phyloP scores from a whole-genome alignment of 164 flowering plant species.

The Litsea cubeba region DNA sequence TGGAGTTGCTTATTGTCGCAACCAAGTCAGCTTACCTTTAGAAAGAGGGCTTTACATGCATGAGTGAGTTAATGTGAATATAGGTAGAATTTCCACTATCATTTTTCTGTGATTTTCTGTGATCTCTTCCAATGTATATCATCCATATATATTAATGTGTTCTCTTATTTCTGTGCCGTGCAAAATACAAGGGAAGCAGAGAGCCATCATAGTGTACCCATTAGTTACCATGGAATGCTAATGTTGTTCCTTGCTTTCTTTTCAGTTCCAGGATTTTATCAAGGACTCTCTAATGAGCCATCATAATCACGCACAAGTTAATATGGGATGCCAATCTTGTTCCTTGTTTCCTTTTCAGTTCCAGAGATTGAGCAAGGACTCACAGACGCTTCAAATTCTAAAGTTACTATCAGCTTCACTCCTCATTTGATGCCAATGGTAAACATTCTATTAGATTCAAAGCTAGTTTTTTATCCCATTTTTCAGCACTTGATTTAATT shows the following conservation, averaged over 20 bases:
- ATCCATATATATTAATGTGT: not conserved
- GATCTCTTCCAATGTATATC: not conserved
- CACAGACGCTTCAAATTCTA: conserved; percentile 64
- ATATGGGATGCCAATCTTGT: not conserved
- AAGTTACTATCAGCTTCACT: conserved; percentile 89
- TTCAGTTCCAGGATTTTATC: conserved; percentile 96
- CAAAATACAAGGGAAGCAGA: not conserved
- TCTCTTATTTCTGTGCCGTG: not conserved
- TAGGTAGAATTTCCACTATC: not conserved
- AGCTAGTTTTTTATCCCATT: not conserved
- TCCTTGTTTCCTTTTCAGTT: conserved; percentile 39
- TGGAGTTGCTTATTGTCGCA: too few species aligned
- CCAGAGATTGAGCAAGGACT: conserved; percentile 99
- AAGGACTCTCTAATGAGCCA: conserved; percentile 64
- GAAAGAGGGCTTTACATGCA: too few species aligned
- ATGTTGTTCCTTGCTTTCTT: not conserved
- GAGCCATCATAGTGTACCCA: not conserved
- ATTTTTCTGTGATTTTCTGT: not conserved
- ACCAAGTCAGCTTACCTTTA: too few species aligned
- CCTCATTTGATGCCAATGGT: conserved; percentile 99
- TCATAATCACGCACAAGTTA: not conserved
- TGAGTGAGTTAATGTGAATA: too few species aligned
- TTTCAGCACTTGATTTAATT: not conserved
- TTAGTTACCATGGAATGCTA: not conserved
- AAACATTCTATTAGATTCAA: conserved; percentile 8